These are phyloP conservation scores for Nyctanthes arbortristis DNA, from an alignment of 257 asterid genomes.

Conservation along the genomic window DNA sequence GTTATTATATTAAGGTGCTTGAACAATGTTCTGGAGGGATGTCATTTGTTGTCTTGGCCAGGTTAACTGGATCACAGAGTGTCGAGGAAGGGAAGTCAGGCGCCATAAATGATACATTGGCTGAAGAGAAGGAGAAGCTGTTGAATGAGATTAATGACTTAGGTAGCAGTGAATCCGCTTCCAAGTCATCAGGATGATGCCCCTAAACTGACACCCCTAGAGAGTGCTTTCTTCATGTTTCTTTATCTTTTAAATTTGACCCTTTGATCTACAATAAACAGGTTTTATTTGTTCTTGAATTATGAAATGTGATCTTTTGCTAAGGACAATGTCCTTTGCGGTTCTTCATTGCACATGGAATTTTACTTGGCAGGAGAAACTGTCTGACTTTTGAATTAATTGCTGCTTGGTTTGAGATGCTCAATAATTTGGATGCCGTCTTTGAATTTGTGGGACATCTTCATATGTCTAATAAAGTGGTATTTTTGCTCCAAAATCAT, in stretches of 20 bases:
- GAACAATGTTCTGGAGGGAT: conserved; percentile 51
- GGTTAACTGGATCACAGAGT: conserved; percentile 52
- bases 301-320: neutral
- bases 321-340: neutral
- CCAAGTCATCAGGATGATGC: conserved; percentile 29
- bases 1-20: conserved; percentile 44
- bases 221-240: neutral
- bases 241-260: neutral
- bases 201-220: neutral
- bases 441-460: neutral
- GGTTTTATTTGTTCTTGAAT: neutral
- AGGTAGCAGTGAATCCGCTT: conserved; percentile 30
- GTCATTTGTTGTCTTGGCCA: conserved; percentile 52
- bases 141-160: conserved; percentile 32
- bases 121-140: conserved; percentile 46
- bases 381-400: neutral
- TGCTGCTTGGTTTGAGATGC: neutral
- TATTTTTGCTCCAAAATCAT: neutral
- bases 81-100: conserved; percentile 21
- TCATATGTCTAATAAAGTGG: neutral
- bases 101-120: conserved; percentile 23
- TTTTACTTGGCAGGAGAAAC: neutral
- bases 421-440: too few species aligned
- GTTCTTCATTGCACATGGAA: neutral
- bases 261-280: conserved; percentile 1